Base-by-base conservation (phyloP, 179 eudicot species). In the Beta macrorhiza region DNA sequence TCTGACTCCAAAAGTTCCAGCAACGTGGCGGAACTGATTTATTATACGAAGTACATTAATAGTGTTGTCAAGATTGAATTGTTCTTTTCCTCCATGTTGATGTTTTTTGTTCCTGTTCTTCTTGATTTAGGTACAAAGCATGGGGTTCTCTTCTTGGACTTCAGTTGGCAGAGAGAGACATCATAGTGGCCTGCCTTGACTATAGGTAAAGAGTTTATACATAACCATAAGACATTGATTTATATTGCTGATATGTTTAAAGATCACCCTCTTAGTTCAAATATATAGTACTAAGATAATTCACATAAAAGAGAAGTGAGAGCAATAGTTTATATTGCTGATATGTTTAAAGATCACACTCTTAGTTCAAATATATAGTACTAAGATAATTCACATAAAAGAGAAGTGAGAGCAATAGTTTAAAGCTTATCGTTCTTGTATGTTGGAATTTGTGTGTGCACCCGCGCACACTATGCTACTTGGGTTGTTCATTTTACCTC, bases 181-280 rank as follows among this genome's bases (percentile, higher is more conserved):
- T 97, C 80, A 89, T 97, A 74, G 98, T 97, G 81, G 99, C 98
- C 67, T 93, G 99, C 88, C 95, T 97, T 81, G 99, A 97, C 89
- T 97, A 97, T 91, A 93, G 99, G 99, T 95, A 84, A 79, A 25
- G 72, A 47, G 61, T 79, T 16, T 59, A 51, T 76, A 51, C 29
- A 25, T 64, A 29, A 17, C 58, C 14, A 14, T 32, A 52, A 53
- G 49, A 10, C 61, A 17, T 51, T 22, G 17, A 53, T 56, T 55
- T 74, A 15, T 56, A 0, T 7, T 32, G 6, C 42, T 7, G 4
- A 14, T 56, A 14, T 74, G 4, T 0, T 72, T 55, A 25, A 1
- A 1, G 8, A 56, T 55, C 16, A 52, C 44, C 7, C 20, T 3
- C 29, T 25, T 45, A 25, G 52, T 74, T 29, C 45, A 25, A 22